Conservation (phyloP, 169 alveolate species). For the Theileria orientalis region DNA sequence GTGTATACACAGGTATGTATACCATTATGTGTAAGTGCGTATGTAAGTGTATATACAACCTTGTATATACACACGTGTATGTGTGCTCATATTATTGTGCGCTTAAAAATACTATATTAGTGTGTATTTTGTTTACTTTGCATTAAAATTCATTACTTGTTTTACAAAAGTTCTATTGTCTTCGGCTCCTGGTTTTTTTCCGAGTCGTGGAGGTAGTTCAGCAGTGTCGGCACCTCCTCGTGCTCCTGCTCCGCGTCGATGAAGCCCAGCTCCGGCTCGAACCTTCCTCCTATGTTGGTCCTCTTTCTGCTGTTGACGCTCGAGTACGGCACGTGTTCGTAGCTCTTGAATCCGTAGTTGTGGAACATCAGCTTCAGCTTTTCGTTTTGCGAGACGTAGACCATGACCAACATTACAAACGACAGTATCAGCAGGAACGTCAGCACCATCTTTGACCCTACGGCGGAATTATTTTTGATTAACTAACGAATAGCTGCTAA, state of each 20-base stretch:
- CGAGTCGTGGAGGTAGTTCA: slow-evolving; percentile 49
- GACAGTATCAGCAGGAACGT: slow-evolving; percentile 43
- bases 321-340: slow-evolving; percentile 69
- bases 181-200: slow-evolving; percentile 13
- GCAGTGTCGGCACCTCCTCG: slow-evolving; percentile 76
- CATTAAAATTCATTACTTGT: neutral
- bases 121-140: no score
- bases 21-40: no score
- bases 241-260: slow-evolving; percentile 81
- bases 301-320: slow-evolving; percentile 62
- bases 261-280: slow-evolving; percentile 79
- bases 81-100: no score
- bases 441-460: slow-evolving; percentile 45
- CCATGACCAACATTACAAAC: slow-evolving; percentile 46
- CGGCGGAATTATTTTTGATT: neutral
- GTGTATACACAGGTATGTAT: neutral
- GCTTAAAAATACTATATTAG: no score
- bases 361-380: slow-evolving; percentile 54
- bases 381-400: slow-evolving; percentile 52
- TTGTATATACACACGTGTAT: no score
- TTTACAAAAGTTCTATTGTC: slow-evolving; percentile 47
- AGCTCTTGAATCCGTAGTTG: slow-evolving; percentile 69
- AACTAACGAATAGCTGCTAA: neutral
- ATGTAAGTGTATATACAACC: no score
- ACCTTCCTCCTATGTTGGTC: slow-evolving; percentile 55